Evolutionary conservation across 176 grass and related monocot species (phyloP).

Genomic region (Aegilops sharonensis): DNA sequence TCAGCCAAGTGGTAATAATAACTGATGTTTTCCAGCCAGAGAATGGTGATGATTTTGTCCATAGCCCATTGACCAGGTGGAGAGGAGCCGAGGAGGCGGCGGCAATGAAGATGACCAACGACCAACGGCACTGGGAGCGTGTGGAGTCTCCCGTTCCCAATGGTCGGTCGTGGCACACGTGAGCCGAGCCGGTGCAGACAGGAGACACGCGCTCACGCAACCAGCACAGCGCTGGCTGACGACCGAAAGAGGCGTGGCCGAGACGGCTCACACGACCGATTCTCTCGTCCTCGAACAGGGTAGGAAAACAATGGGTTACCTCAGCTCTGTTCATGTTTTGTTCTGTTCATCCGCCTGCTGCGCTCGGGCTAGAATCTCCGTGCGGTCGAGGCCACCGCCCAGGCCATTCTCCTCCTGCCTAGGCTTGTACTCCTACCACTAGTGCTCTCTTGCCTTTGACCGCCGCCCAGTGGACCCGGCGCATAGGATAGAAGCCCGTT

Average conservation of each 20-base stretch:
- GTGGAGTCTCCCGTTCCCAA: background rate
- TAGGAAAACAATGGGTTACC: background rate
- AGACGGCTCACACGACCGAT: background rate
- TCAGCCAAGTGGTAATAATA: background rate
- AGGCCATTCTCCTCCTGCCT: background rate
- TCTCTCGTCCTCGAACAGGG: background rate
- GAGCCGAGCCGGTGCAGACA: background rate
- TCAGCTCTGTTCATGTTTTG: background rate
- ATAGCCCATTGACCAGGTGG: background rate
- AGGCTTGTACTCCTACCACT: too few species aligned
- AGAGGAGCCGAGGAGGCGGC: background rate
- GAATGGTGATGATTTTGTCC: background rate
- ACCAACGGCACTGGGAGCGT: background rate
- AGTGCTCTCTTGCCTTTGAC: background rate
- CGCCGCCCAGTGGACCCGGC: background rate
- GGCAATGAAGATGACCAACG: background rate
- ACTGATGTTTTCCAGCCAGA: background rate
- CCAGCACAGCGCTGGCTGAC: background rate
- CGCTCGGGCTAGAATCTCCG: background rate
- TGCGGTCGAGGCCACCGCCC: background rate
- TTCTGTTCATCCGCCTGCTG: background rate
- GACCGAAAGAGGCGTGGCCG: background rate
- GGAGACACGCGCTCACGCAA: background rate
- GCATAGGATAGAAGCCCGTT: background rate
- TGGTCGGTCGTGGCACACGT: conserved; percentile 7